phyloP scores from a whole-genome alignment of 1,284 basidiomycete genomes.

The Ganoderma resinaceum region DNA sequence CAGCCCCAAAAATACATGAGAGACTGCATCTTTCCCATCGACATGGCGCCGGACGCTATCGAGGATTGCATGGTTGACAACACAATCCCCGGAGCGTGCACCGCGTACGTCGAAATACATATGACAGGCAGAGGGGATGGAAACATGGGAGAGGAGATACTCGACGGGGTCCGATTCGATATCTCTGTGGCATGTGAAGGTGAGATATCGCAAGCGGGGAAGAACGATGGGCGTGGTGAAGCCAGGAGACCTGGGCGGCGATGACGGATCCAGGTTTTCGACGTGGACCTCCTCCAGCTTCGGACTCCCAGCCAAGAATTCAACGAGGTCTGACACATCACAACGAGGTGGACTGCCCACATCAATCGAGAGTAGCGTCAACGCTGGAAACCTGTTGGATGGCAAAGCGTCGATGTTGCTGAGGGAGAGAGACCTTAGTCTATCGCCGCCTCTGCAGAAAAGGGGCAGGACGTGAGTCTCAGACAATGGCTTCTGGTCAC shows the following conservation, averaged over 20 bases:
- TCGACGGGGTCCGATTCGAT: not conserved
- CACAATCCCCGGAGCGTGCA: not conserved
- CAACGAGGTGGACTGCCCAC: not conserved
- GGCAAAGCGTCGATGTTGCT: not conserved
- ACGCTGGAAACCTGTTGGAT: not conserved
- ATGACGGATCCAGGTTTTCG: not conserved
- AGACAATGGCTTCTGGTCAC: too few species aligned
- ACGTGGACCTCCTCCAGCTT: constrained; percentile 6
- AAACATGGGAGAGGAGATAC: not conserved
- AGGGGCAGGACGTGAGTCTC: not conserved
- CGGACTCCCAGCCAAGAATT: constrained; percentile 7
- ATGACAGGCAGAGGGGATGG: constrained; percentile 4
- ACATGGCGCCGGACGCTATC: not conserved
- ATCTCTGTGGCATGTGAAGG: not conserved
- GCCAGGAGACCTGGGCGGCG: not conserved
- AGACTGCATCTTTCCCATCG: not conserved
- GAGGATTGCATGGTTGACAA: not conserved
- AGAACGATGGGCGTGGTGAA: not conserved
- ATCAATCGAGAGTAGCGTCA: not conserved
- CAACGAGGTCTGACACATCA: not conserved
- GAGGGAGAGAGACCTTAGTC: constrained; percentile 10
- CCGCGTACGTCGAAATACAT: not conserved
- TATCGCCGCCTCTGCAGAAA: not conserved
- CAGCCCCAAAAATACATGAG: not conserved
- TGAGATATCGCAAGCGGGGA: not conserved